phyloP scores from a whole-genome alignment of 202 grass and related monocot genomes.

The Dendrocalamus latiflorus region DNA sequence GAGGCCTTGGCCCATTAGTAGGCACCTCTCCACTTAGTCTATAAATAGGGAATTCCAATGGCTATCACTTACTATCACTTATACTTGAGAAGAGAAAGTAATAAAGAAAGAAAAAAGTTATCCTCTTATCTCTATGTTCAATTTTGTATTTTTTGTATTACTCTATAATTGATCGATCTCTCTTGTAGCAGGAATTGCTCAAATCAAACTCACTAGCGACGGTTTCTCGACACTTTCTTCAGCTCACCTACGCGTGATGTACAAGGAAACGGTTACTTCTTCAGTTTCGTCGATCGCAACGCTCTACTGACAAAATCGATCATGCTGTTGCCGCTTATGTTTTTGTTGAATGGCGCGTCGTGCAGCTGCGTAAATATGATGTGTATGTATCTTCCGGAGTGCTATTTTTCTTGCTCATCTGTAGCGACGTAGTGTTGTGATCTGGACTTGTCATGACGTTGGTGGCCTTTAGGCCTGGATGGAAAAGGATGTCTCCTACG shows the following conservation, averaged over 20 bases:
- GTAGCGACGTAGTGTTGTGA: not conserved
- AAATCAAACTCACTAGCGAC: too few relatives aligned
- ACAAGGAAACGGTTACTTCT: constrained; percentile 17
- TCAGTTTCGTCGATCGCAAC: constrained; percentile 5
- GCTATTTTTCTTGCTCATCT: not conserved
- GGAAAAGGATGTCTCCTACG: not conserved
- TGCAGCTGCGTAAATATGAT: not conserved
- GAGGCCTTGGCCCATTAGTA: too few relatives aligned
- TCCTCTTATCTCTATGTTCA: too few relatives aligned
- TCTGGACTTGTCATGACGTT: not conserved
- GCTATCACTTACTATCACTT: too few relatives aligned
- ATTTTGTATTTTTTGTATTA: too few relatives aligned
- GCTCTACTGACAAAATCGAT: constrained; percentile 4
- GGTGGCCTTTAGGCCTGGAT: constrained; percentile 28
- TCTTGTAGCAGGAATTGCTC: too few relatives aligned
- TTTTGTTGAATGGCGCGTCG: not conserved
- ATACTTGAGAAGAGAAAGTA: too few relatives aligned
- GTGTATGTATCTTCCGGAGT: not conserved
- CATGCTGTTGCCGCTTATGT: not conserved
- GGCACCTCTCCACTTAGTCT: too few relatives aligned
- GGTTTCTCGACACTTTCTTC: not conserved
- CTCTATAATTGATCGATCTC: too few relatives aligned
- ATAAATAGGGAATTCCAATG: too few relatives aligned
- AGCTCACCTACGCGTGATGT: not conserved
- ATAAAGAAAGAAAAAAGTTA: too few relatives aligned